A percentile compares a stretch with the other conserved stretches of the same genome.
Conservation (phyloP, 129 eudicot genomes). For the Pittosporum tobira region DNA sequence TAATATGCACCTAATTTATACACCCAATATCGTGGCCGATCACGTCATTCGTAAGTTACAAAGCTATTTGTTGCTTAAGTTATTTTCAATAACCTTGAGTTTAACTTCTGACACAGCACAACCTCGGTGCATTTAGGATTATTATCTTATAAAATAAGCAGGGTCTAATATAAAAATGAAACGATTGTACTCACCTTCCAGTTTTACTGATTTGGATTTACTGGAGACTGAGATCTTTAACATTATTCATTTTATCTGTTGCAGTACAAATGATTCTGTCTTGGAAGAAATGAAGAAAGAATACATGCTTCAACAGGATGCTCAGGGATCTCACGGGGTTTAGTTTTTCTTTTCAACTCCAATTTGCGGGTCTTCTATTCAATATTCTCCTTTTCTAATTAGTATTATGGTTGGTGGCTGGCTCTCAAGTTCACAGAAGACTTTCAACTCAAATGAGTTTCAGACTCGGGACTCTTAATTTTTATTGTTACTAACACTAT, state of each 20-base stretch:
- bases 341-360: conserved; percentile 7
- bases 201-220: too few species aligned
- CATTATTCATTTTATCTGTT: not conserved
- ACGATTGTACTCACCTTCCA: not conserved
- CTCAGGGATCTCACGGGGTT: conserved; percentile 37
- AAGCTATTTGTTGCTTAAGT: too few species aligned
- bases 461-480: not conserved
- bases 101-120: too few species aligned
- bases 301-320: conserved; percentile 61
- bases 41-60: not conserved
- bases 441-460: not conserved
- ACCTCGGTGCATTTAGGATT: not conserved
- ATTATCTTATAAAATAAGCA: not conserved
- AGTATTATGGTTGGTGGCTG: not conserved
- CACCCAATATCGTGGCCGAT: too few species aligned
- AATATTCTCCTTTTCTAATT: not conserved
- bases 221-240: not conserved
- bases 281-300: conserved; percentile 85
- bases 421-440: not conserved
- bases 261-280: conserved; percentile 76
- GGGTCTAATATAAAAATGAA: not conserved
- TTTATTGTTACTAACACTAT: too few species aligned
- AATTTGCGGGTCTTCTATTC: not conserved
- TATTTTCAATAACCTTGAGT: too few species aligned
- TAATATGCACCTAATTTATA: too few species aligned